Conservation (phyloP, 2,329 filamentous ascomycete genomes). For the Fusarium tupiense region DNA sequence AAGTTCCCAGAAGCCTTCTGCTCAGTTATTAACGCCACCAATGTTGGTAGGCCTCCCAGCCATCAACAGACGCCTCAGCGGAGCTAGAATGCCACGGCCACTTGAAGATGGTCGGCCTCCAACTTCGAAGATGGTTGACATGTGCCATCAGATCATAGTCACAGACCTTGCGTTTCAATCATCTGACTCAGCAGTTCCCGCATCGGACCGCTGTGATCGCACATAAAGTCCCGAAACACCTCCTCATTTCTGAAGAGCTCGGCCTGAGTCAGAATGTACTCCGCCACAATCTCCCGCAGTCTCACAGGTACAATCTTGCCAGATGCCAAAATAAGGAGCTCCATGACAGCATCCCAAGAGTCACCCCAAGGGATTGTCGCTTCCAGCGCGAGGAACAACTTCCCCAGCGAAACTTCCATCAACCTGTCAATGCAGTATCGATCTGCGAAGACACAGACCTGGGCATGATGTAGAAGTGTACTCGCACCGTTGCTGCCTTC, state of each 20-base stretch:
- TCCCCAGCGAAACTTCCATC: neutral
- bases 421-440: neutral
- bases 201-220: neutral
- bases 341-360: neutral
- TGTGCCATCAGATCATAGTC: no score
- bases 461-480: neutral
- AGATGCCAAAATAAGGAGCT: neutral
- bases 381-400: neutral
- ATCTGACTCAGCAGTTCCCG: neutral
- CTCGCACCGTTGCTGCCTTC: neutral
- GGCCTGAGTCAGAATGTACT: neutral
- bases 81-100: neutral
- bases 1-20: neutral
- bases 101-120: neutral
- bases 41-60: neutral
- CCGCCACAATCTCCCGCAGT: neutral
- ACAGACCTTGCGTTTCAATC: neutral
- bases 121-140: neutral
- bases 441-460: neutral
- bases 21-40: neutral
- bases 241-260: neutral
- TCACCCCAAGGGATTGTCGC: neutral
- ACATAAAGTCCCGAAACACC: neutral
- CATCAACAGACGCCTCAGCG: neutral
- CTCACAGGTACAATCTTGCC: accelerated